Evolutionary conservation across 139 green algal species (phyloP).

Genomic region (Coccomyxa sp.): DNA sequence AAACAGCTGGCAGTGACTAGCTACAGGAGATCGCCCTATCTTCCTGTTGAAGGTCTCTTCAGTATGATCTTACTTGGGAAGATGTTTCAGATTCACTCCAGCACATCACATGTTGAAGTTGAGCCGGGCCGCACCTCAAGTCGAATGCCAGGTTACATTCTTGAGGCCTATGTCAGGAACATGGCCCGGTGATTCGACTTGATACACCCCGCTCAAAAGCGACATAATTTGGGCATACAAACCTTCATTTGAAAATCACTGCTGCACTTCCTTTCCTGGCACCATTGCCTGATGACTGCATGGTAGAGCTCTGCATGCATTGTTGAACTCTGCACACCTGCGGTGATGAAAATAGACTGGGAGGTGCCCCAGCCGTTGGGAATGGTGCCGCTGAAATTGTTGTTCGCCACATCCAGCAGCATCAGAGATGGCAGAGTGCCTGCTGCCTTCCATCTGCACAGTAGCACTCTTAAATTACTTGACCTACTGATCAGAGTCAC

Average conservation of each 20-base stretch:
- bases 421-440: background rate
- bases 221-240: background rate
- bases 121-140: no score
- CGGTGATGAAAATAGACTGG: background rate
- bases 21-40: background rate
- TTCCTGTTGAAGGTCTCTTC: background rate
- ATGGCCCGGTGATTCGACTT: no score
- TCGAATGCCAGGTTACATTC: no score
- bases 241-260: background rate
- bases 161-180: no score
- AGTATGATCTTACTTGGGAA: background rate
- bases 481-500: background rate
- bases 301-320: background rate
- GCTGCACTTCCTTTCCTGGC: background rate
- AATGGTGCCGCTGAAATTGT: background rate
- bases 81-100: background rate
- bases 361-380: background rate
- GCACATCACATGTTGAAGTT: no score
- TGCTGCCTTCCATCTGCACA: background rate
- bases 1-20: no score
- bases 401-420: background rate
- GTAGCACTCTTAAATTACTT: background rate
- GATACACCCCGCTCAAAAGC: background rate
- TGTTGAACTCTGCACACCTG: background rate
- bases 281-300: background rate